phyloP scores from a whole-genome alignment of 2,329 filamentous ascomycete genomes.

The Pyrenophora tritici-repentis region DNA sequence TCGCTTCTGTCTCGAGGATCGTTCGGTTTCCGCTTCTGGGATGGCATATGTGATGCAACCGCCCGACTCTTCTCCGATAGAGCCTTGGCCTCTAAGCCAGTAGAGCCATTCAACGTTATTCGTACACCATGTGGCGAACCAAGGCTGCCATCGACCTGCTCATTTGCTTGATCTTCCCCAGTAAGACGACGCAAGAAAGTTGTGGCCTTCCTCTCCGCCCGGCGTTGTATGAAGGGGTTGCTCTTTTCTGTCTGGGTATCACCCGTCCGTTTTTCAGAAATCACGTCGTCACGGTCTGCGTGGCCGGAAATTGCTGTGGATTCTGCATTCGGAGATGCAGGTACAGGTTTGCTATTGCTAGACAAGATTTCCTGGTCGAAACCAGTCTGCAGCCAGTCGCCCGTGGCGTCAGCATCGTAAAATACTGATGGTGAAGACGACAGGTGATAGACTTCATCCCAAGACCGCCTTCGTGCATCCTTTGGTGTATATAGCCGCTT shows the following conservation, averaged over 20 bases:
- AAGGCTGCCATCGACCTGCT: background rate
- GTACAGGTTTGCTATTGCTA: slow-evolving; percentile 51
- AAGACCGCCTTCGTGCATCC: slow-evolving; percentile 1
- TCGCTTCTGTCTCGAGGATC: background rate
- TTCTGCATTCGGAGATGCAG: slow-evolving; percentile 47
- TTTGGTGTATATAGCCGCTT: slow-evolving; percentile 12
- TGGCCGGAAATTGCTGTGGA: slow-evolving; percentile 50
- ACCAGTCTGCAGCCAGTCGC: slow-evolving; percentile 6
- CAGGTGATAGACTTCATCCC: slow-evolving; percentile 4
- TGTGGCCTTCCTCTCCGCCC: slow-evolving; percentile 16
- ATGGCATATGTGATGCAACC: background rate
- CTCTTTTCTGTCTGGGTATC: slow-evolving; percentile 33
- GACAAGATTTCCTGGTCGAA: slow-evolving; percentile 38
- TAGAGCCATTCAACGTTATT: background rate
- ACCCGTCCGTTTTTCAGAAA: slow-evolving; percentile 34
- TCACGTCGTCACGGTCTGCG: slow-evolving; percentile 32
- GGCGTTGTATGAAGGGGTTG: slow-evolving; percentile 34
- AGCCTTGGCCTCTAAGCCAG: background rate
- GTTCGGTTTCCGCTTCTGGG: too few relatives aligned
- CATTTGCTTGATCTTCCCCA: slow-evolving; percentile 15
- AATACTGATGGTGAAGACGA: slow-evolving; percentile 20
- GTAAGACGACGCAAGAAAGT: slow-evolving; percentile 36
- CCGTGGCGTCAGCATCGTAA: slow-evolving; percentile 2
- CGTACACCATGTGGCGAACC: background rate
- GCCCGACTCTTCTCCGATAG: background rate